Conservation (phyloP, 805 yeast genomes). For the Peterozyma xylosa region DNA sequence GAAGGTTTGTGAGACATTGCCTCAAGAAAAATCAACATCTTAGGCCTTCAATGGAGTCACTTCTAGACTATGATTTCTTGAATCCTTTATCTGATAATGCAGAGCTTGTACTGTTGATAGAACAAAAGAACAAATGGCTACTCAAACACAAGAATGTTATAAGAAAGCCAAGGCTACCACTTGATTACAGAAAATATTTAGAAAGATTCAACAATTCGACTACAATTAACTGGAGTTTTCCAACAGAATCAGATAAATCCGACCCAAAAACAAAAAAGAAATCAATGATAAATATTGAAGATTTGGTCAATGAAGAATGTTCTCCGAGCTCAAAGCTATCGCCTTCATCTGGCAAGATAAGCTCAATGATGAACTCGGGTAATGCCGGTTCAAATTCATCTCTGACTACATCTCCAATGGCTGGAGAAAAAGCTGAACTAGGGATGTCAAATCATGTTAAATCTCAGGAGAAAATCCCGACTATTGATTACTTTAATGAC, state of each 20-base stretch:
- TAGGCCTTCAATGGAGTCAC: constrained; percentile 54
- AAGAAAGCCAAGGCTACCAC: constrained; percentile 29
- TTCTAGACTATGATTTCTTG: constrained; percentile 51
- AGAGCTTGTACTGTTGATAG: constrained; percentile 26
- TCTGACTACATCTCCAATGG: too few relatives aligned
- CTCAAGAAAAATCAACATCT: constrained; percentile 55
- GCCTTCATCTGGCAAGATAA: background rate
- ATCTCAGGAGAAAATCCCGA: too few relatives aligned
- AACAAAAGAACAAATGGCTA: constrained; percentile 30
- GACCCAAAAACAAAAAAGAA: constrained; percentile 13
- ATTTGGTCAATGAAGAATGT: background rate
- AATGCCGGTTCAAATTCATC: too few relatives aligned
- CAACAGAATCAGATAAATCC: constrained; percentile 3
- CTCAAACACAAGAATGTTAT: constrained; percentile 18
- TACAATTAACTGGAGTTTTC: constrained; percentile 4
- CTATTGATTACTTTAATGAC: constrained; percentile 26
- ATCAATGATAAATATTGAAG: constrained; percentile 4
- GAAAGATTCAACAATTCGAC: constrained; percentile 16
- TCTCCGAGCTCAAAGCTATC: background rate
- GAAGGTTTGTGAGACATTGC: constrained; percentile 56
- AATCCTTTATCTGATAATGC: constrained; percentile 23
- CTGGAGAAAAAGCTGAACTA: background rate
- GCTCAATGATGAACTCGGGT: too few relatives aligned
- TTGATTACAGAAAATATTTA: constrained; percentile 16
- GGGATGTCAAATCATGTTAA: constrained; percentile 11